Percentiles rank a stretch among this genome's conserved stretches.
Evolutionary conservation across 2,329 filamentous ascomycete genomes (phyloP).

Genomic region (Cladosporium austrohemisphaericum): DNA sequence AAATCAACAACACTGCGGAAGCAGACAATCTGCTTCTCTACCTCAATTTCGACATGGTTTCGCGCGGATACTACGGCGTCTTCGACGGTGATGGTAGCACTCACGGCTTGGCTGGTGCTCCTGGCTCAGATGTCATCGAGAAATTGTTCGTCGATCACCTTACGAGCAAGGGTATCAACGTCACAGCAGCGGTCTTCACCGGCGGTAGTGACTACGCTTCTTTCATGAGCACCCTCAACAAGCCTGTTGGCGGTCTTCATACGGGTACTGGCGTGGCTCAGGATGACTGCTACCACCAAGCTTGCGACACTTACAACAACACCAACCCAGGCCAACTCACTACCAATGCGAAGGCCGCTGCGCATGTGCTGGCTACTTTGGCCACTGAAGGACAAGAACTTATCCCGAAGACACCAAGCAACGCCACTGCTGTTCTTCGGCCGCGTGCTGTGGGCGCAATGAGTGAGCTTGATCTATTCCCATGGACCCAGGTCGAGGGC

Average conservation of each 20-base stretch:
- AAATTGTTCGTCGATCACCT: slow-evolving; percentile 33
- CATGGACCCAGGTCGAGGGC: slow-evolving; percentile 15
- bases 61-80: slow-evolving; percentile 55
- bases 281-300: slow-evolving; percentile 37
- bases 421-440: slow-evolving; percentile 31
- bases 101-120: slow-evolving; percentile 51
- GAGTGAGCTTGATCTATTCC: slow-evolving; percentile 13
- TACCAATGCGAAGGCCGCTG: slow-evolving; percentile 14
- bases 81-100: slow-evolving; percentile 55
- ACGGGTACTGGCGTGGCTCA: slow-evolving; percentile 37
- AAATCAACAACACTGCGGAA: slow-evolving; percentile 34
- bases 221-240: slow-evolving; percentile 36
- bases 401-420: slow-evolving; percentile 37
- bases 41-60: slow-evolving; percentile 50
- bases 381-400: slow-evolving; percentile 29
- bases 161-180: slow-evolving; percentile 27
- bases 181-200: slow-evolving; percentile 33
- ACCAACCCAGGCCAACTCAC: slow-evolving; percentile 22
- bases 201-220: slow-evolving; percentile 38
- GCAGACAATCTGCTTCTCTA: slow-evolving; percentile 35
- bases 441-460: slow-evolving; percentile 7
- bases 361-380: slow-evolving; percentile 16
- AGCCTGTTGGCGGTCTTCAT: slow-evolving; percentile 37
- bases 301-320: slow-evolving; percentile 35
- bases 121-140: slow-evolving; percentile 58